Evolutionary conservation across 352 stramenopile genomes (phyloP).

Genomic region (Globisporangium emineosum): DNA sequence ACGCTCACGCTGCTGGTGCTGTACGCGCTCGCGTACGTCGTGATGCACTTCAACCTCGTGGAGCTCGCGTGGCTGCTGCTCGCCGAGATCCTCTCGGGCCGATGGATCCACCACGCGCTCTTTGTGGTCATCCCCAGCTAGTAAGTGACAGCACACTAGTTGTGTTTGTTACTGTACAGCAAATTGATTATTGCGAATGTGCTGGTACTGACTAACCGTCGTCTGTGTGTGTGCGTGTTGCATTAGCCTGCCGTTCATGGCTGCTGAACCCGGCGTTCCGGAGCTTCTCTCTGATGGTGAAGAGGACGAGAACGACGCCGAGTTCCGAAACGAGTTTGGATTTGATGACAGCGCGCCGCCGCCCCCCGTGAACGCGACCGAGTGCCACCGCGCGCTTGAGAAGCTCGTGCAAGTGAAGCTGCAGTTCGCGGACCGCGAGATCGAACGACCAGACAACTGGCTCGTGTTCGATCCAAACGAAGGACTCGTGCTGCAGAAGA

Average conservation of each 20-base stretch:
- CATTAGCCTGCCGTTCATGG: constrained; percentile 51
- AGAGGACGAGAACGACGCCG: constrained; percentile 17
- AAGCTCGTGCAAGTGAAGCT: constrained; percentile 67
- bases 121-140: constrained; percentile 47
- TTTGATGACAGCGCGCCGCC: constrained; percentile 20
- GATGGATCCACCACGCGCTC: constrained; percentile 55
- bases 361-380: constrained; percentile 26
- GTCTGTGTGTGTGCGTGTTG: not conserved
- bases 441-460: constrained; percentile 63
- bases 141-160: constrained; percentile 28
- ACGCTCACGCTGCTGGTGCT: constrained; percentile 42
- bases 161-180: not conserved
- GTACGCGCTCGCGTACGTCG: constrained; percentile 30
- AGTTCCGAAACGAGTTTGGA: constrained; percentile 18
- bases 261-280: constrained; percentile 49
- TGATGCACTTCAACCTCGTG: constrained; percentile 34
- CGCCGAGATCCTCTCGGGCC: constrained; percentile 44
- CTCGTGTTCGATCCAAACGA: constrained; percentile 71
- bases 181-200: not conserved
- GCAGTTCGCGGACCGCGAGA: constrained; percentile 44
- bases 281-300: constrained; percentile 59
- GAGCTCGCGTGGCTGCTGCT: constrained; percentile 45
- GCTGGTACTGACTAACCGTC: constrained; percentile 4
- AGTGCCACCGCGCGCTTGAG: constrained; percentile 40
- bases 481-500: constrained; percentile 59